These are phyloP conservation scores for Tolypocladium capitatum DNA, from an alignment of 2,329 filamentous ascomycete genomes.

Conservation along the genomic window DNA sequence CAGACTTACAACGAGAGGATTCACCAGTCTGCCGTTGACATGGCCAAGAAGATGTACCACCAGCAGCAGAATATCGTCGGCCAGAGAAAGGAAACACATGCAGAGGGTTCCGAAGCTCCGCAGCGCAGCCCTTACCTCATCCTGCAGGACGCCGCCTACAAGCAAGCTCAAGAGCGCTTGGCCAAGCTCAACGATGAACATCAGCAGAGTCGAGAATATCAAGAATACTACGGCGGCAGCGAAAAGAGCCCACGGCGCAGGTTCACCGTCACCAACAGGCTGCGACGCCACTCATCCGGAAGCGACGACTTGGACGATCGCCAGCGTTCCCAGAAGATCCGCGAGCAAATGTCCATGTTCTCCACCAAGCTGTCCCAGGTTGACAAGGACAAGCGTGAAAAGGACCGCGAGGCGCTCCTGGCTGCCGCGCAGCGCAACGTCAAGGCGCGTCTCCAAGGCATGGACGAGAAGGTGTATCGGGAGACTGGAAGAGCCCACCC, in stretches of 20 bases:
- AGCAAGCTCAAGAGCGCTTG: slow-evolving; percentile 69
- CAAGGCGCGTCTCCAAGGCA: slow-evolving; percentile 59
- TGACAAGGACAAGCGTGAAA: slow-evolving; percentile 59
- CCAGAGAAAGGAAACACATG: slow-evolving; percentile 28
- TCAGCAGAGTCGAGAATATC: slow-evolving; percentile 47
- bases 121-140: slow-evolving; percentile 45
- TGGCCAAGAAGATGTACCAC: slow-evolving; percentile 79
- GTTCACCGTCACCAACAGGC: slow-evolving; percentile 39
- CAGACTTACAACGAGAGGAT: slow-evolving; percentile 58
- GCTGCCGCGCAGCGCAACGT: slow-evolving; percentile 77
- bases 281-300: slow-evolving; percentile 45
- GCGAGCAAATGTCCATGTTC: slow-evolving; percentile 67
- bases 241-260: slow-evolving; percentile 21
- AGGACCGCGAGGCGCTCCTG: slow-evolving; percentile 63
- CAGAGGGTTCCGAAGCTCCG: slow-evolving; percentile 14
- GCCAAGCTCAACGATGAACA: slow-evolving; percentile 66
- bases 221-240: slow-evolving; percentile 61
- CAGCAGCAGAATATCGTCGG: slow-evolving; percentile 51
- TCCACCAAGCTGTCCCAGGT: slow-evolving; percentile 53
- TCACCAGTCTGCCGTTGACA: slow-evolving; percentile 71
- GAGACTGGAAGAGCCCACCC: slow-evolving; percentile 64
- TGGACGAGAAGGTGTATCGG: slow-evolving; percentile 69
- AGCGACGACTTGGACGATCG: slow-evolving; percentile 58
- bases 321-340: slow-evolving; percentile 57
- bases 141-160: slow-evolving; percentile 78